A percentile compares a stretch with the other conserved stretches of the same genome.
These are phyloP conservation scores for Erucastrum elatum DNA, from an alignment of 345 rosid species.

Conservation along the genomic window DNA sequence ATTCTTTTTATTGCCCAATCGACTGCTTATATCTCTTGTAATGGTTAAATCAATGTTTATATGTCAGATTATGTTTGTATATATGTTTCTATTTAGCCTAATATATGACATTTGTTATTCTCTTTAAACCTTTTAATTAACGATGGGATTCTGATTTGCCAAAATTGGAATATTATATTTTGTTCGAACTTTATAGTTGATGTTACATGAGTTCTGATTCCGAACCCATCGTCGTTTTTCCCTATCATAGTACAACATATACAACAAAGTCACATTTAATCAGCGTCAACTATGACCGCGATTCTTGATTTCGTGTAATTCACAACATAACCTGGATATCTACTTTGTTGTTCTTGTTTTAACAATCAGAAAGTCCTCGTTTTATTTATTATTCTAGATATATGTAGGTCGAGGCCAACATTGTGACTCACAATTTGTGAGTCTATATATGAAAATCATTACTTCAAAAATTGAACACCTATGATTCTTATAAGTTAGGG, in stretches of 20 bases:
- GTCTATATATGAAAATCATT: not conserved
- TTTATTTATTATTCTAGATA: not conserved
- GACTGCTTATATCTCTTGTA: not conserved
- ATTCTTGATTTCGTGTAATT: not conserved
- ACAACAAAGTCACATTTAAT: not conserved
- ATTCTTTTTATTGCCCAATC: too few species aligned
- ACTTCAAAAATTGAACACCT: not conserved
- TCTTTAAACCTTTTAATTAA: conserved; percentile 17
- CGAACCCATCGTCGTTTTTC: not conserved
- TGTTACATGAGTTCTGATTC: conserved; percentile 36
- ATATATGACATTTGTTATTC: conserved; percentile 9
- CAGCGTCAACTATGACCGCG: not conserved
- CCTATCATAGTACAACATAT: conserved; percentile 6
- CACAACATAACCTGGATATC: not conserved
- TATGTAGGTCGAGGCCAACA: not conserved
- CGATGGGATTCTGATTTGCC: conserved; percentile 42
- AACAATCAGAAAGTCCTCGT: not conserved
- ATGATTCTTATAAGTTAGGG: too few species aligned
- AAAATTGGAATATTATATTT: conserved; percentile 35
- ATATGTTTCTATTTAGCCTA: conserved; percentile 2
- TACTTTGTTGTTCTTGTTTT: not conserved
- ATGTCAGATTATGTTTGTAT: conserved; percentile 31
- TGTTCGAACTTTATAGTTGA: conserved; percentile 31
- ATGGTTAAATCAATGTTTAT: conserved; percentile 31
- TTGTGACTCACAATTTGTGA: not conserved